Base-by-base conservation (phyloP, 306 rosid genomes). In the Cucurbita argyrosperma region DNA sequence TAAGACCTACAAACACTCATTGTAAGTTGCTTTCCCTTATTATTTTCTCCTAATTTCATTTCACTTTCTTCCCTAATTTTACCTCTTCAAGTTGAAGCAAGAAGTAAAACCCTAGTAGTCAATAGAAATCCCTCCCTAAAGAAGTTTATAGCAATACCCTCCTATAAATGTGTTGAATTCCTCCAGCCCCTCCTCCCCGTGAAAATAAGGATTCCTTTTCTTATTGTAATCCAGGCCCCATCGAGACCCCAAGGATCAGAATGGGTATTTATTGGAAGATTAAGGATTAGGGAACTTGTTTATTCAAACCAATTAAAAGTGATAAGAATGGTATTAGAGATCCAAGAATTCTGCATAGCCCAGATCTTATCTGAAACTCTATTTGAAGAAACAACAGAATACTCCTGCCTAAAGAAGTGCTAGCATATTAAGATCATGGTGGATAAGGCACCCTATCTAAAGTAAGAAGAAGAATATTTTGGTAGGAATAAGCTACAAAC, bases 1-100 rank as follows among this genome's bases (percentile, higher is more conserved):
- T 85, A 88, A 89, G 90, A 77, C 99, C 99, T 95, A 72, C 19
- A 60, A 71, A 81, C 39, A 80, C 4, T 3, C 13, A 38, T 16
- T 23, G 30, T 77, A 79, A 83, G 72, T 7, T 39, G 3, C 58
- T 49, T 23, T 50, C 7, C 23, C 23, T 26, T 49, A 37, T 26
- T 49, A 37, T 13, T 50, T 50, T 69, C 23, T 69, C 74, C 74
- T 26, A 46, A 7, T 23, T 47, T 47, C 57, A 46, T 67, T 67
- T 46, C 55, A 67, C 4, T 7, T 21, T 46, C 13, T 47, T 51
- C 10, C 59, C 74, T 30, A 14, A 50, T 50, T 49, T 5, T 50
- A 16, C 14, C 54, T 50, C 12, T 43, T 8, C 8, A 13, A 50
- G 7, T 50, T 5, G 54, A 50, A 14, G 18, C 15, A 50, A 7